Evolutionary conservation across 495 filamentous ascomycete genomes (phyloP), one percentile per base, ranked within the genome.

Genomic region (Lasiosphaeria miniovina): DNA sequence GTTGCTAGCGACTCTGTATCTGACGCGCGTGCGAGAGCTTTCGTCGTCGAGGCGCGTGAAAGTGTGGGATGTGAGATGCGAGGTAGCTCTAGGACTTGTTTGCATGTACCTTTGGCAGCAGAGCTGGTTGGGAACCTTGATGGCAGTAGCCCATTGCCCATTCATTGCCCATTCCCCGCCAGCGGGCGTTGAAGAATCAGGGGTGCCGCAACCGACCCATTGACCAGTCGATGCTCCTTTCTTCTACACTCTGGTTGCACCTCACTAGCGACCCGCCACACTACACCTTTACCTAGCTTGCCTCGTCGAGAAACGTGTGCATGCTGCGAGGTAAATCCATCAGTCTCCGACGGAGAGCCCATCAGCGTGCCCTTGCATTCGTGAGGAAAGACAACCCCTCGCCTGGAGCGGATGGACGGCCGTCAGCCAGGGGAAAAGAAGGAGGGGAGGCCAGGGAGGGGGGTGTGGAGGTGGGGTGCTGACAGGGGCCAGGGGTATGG

Each of bases 271-370:
- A 31, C 51, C 54, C 60, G 41, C 60, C 32, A 38, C 36, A 51
- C 61, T 49, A 12, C 38, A 46, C 54, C 52, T 43, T 36, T 46
- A 24, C 55, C 41, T 49, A 46, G 49, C 63, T 41, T 24, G 24
- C 56, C 55, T 65, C 50, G n/a, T 49, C 38, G 32, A 58, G 46
- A 59, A 68, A 71, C 68, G 65, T 65, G 68, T 63, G 66, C 68
- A 71, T 70, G 61, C 68, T 70, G 68, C 68, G 64, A 66, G 65
- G 68, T 68, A 66, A 70, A 70, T 70, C 68, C 53, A 59, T 24
- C 24, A 24, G 24, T 41, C 40, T 53, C 55, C 40, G 62, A 54
- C 56, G 45, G 35, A 54, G 54, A 55, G 57, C 58, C 51, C 60
- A 51, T 58, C 40, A 52, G 57, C 53, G 54, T 48, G 51, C 64